Conservation (phyloP, 2,329 filamentous ascomycete species). For the Polytolypa hystricis region DNA sequence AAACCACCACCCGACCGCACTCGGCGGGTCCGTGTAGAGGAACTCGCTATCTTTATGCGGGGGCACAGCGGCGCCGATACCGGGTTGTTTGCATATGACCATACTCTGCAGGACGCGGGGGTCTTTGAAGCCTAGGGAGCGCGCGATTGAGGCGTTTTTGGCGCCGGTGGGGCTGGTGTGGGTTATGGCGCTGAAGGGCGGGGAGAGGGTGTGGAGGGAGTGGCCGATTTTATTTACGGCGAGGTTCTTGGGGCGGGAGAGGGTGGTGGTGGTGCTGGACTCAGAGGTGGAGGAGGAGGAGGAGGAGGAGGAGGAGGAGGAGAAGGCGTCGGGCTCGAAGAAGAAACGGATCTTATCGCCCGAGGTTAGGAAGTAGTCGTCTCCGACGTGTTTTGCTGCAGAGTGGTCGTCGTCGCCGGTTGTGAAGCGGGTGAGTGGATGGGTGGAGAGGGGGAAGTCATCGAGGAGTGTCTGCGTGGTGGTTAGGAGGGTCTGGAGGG, state of each 20-base stretch:
- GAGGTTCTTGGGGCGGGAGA: constrained; percentile 66
- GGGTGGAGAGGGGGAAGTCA: constrained; percentile 64
- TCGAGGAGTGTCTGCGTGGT: constrained; percentile 67
- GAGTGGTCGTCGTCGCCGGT: constrained; percentile 57
- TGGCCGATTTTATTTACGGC: constrained; percentile 89
- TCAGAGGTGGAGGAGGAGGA: constrained; percentile 26
- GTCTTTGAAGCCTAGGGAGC: constrained; percentile 60
- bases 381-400: constrained; percentile 62
- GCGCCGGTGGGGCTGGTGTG: constrained; percentile 33
- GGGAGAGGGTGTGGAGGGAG: constrained; percentile 58
- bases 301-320: constrained; percentile 46
- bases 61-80: constrained; percentile 84
- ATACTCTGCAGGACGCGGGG: constrained; percentile 81
- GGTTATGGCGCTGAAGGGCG: constrained; percentile 50
- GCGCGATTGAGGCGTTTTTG: constrained; percentile 53
- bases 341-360: constrained; percentile 94
- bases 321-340: constrained; percentile 89
- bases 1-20: constrained; percentile 94
- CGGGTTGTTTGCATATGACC: constrained; percentile 97
- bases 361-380: constrained; percentile 83
- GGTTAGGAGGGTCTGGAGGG: constrained; percentile 55
- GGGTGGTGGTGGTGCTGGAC: constrained; percentile 42
- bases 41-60: constrained; percentile 91
- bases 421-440: constrained; percentile 89
- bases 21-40: constrained; percentile 77